Evolutionary conservation across 352 stramenopile genomes (phyloP), one percentile per base, ranked within the genome.

Genomic region (Blastocystis sp.): DNA sequence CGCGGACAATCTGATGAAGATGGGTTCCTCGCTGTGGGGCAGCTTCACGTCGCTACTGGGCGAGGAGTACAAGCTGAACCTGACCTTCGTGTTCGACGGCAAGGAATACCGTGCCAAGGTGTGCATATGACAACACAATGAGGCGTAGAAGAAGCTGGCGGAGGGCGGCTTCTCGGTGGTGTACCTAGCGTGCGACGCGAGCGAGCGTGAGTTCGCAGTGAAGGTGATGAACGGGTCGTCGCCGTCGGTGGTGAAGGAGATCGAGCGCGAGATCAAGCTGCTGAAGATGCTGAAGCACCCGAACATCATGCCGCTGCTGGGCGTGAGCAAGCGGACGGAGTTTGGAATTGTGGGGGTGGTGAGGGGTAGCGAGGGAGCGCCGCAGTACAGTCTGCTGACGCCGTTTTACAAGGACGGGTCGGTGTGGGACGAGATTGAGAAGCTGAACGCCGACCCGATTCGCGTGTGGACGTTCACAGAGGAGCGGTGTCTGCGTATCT

Each of bases 381-480:
- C 34, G 4, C 62, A 87, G 57, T 87, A 76, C 38, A 34, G 62
- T 6, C 65, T 87, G 48, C 65, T 87, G 42, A 87, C 77, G 14
- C 77, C 77, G 17, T 87, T 42, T 42, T 87, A 87, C 42, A 21
- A 17, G 7, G 38, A 87, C 34, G 77, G 48, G 17, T 71, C 48
- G 40, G 77, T 87, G 28, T 87, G 77, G 77, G 65, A 77, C 57
- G 48, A 62, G 28, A 87, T 87, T 52, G 77, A 87, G 10, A 43
- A 60, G 28, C 71, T 63, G 43, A 87, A 87, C 34, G 43, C 38
- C 11, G 77, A 87, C 45, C 14, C 62, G 0, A 87, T 77, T 77
- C 62, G 65, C 40, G 65, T 87, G 2, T 89, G 80, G 80, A 60
- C 80, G 14, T 89, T 89, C 48, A 82, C 80, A 2, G 80, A 89